phyloP scores from a whole-genome alignment of 306 rosid species.

The Pterocarpus macrocarpus region DNA sequence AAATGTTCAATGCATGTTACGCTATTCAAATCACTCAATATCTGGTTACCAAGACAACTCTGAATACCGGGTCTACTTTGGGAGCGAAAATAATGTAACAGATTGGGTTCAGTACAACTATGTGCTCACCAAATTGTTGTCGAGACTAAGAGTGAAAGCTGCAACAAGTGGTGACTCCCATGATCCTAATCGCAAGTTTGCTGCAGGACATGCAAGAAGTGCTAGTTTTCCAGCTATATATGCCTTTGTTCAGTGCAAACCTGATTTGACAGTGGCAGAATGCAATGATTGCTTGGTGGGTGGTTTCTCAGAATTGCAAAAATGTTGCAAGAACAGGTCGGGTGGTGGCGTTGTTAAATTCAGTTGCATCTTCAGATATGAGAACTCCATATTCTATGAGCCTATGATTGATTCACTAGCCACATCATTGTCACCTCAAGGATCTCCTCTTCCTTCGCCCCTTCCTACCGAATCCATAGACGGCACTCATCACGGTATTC shows the following conservation, averaged over 20 bases:
- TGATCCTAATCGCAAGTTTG: conserved; percentile 36
- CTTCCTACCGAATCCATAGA: background rate
- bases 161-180: background rate
- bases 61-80: background rate
- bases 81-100: background rate
- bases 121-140: conserved; percentile 19
- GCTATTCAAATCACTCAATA: conserved; percentile 36
- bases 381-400: conserved; percentile 16
- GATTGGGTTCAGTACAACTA: conserved; percentile 30
- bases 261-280: conserved; percentile 34
- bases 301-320: background rate
- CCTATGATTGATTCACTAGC: background rate
- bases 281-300: conserved; percentile 44
- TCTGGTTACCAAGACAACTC: background rate
- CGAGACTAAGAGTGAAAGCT: conserved; percentile 9
- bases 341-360: conserved; percentile 26
- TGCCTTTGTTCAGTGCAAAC: conserved; percentile 55
- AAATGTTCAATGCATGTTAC: conserved; percentile 43
- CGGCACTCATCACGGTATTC: background rate
- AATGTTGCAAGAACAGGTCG: background rate
- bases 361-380: conserved; percentile 47
- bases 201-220: conserved; percentile 2
- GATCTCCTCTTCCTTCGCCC: background rate
- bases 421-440: background rate
- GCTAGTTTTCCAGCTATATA: background rate